Base-by-base conservation (phyloP, 1,284 basidiomycete species). In the Lentinula novae-zelandiae region DNA sequence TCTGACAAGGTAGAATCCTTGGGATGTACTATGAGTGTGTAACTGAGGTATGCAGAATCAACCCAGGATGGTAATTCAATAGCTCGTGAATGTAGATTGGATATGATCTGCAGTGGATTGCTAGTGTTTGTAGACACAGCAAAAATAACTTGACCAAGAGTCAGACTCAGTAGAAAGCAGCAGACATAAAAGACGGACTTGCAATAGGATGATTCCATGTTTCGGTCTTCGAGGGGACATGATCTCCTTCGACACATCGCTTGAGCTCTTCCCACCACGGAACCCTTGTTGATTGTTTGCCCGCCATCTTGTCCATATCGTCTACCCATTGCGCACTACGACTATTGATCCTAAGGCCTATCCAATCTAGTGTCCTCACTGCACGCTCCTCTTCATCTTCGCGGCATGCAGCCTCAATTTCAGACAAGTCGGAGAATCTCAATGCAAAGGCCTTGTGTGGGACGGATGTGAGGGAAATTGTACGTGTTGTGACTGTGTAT, bases 211-310 rank as follows among this genome's bases (percentile, higher is more conserved):
- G 91, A 69, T 92, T 93, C 90, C 90, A 93, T 49, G 84, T 86
- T 69, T 93, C 91, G 1, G 74, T 70, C 68, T 79, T 85, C 54
- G 80, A 83, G 12, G 90, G 90, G 27, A 86, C 76, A 71, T 83
- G 78, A 67, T 93, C 89, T 2, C 89, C 89, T 69, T 93, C 87
- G 4, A 81, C 78, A 71, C 91, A 93, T 17, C 83, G 78, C 67
- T 80, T 79, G 38, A 93, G 76, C 70, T 93, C 90, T 64, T 91
- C 87, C 91, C 91, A 93, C 90, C 90, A 93, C 2, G 89, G 90
- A 10, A 87, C 85, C 58, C 81, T 77, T 40, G 75, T 65, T 3
- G 72, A 69, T 57, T 82, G 75, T 44, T 71, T 74, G 52, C 77
- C 77, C 1, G 72, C 74, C 8, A 70, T 61, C 52, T 71, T 76